phyloP scores from a whole-genome alignment of 2,329 filamentous ascomycete species.

The Aspergillus tamarii region DNA sequence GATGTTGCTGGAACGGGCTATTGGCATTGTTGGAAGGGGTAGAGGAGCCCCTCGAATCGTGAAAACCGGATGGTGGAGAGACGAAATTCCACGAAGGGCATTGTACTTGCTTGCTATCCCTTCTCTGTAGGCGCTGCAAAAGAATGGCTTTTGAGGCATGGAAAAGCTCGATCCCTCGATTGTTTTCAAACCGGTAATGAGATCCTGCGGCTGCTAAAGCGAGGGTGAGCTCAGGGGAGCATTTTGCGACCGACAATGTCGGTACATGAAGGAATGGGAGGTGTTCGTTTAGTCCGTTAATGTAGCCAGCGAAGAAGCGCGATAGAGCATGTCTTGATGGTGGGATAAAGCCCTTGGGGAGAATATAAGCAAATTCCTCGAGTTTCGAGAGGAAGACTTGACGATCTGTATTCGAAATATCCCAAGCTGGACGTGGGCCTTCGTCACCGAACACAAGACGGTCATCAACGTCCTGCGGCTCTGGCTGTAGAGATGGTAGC shows the following conservation, averaged over 20 bases:
- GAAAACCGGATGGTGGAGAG: conserved; percentile 40
- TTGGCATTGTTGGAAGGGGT: conserved; percentile 45
- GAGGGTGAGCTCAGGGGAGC: conserved; percentile 53
- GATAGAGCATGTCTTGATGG: conserved; percentile 54
- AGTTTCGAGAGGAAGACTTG: conserved; percentile 49
- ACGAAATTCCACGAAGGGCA: conserved; percentile 48
- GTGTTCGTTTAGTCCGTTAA: conserved; percentile 55
- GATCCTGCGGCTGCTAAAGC: conserved; percentile 56
- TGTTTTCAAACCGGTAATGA: conserved; percentile 54
- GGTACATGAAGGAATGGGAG: conserved; percentile 56
- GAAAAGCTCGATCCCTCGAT: conserved; percentile 59
- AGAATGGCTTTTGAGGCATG: conserved; percentile 60
- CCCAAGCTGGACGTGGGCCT: conserved; percentile 48
- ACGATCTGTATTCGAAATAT: conserved; percentile 51
- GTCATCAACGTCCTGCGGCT: conserved; percentile 49
- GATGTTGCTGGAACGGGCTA: conserved; percentile 49
- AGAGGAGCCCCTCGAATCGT: conserved; percentile 46
- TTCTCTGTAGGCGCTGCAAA: conserved; percentile 54
- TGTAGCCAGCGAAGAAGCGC: conserved; percentile 55
- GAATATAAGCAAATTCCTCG: conserved; percentile 49
- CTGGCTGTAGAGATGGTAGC: conserved; percentile 51
- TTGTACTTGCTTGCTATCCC: conserved; percentile 51
- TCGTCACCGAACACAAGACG: conserved; percentile 47
- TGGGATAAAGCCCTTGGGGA: conserved; percentile 52
- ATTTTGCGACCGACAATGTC: conserved; percentile 50